Conservation (phyloP, 495 filamentous ascomycete species). For the Penicillium subrubescens region DNA sequence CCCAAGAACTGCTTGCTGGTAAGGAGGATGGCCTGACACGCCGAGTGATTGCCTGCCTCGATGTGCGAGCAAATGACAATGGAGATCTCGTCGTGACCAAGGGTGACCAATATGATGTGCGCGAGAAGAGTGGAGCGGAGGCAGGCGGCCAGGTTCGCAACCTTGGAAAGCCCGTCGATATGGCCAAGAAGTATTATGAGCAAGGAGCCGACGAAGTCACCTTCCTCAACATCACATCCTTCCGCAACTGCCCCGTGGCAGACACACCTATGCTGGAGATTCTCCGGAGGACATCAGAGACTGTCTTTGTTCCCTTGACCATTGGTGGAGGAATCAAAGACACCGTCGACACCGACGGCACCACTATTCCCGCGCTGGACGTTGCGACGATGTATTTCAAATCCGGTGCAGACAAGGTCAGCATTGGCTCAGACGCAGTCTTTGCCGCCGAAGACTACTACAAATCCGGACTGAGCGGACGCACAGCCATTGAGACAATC, state of each 20-base stretch:
- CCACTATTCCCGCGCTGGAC: conserved; percentile 79
- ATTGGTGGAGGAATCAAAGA: conserved; percentile 95
- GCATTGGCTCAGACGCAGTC: conserved; percentile 94
- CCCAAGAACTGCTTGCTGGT: conserved; percentile 23
- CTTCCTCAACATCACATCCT: conserved; percentile 97
- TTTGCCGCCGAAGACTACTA: conserved; percentile 90
- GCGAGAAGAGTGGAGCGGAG: conserved; percentile 70
- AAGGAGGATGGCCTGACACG: conserved; percentile 73
- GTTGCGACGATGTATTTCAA: conserved; percentile 98
- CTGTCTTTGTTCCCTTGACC: conserved; percentile 96
- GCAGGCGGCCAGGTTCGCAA: conserved; percentile 81
- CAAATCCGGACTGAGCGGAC: conserved; percentile 66
- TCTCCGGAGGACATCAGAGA: conserved; percentile 78
- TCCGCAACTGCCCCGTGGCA: conserved; percentile 87
- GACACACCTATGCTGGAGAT: conserved; percentile 97
- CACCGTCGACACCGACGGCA: conserved; percentile 87
- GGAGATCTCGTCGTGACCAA: conserved; percentile 98
- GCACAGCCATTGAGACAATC: conserved; percentile 92
- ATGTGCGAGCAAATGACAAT: conserved; percentile 93
- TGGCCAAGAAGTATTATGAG: conserved; percentile 92
- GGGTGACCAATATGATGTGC: conserved; percentile 98
- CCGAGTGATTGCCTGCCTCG: conserved; percentile 91
- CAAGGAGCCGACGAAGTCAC: conserved; percentile 96
- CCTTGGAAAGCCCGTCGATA: conserved; percentile 92
- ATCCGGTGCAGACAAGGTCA: conserved; percentile 97